Conservation (phyloP, 208 protist species). For the Trypanosoma caninum region DNA sequence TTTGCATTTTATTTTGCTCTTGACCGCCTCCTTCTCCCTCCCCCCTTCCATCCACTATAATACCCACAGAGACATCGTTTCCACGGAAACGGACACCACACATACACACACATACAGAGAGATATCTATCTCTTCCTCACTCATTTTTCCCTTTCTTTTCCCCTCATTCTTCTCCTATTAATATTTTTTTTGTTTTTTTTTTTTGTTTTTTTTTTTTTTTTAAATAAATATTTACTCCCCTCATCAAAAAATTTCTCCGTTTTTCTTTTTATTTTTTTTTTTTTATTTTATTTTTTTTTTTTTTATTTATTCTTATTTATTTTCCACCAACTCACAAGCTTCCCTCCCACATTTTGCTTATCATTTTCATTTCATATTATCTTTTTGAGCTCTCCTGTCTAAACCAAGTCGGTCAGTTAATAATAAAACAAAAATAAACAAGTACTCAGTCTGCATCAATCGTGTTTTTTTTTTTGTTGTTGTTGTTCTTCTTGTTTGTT, state of each 20-base stretch:
- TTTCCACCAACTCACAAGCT: neutral
- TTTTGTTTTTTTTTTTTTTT: neutral
- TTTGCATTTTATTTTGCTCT: too few species aligned
- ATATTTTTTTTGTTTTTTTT: neutral
- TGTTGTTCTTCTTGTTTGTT: neutral
- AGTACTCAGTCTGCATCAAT: neutral
- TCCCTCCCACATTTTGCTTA: neutral
- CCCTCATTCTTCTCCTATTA: neutral
- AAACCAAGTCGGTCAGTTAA: too few species aligned
- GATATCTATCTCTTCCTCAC: neutral
- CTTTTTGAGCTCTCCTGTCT: neutral
- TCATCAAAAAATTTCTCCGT: constrained; percentile 11
- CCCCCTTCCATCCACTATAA: too few species aligned
- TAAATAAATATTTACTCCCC: too few species aligned
- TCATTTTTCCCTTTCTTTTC: neutral
- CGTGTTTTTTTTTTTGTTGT: neutral
- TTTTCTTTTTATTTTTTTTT: constrained; percentile 5
- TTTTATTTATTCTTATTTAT: constrained; percentile 6
- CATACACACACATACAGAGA: constrained; percentile 3
- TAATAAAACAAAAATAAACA: constrained; percentile 8
- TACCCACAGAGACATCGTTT: neutral
- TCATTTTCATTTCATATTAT: neutral
- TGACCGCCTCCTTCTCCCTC: too few species aligned
- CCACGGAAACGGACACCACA: neutral
- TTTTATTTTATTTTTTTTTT: constrained; percentile 16